phyloP scores from a whole-genome alignment of 2,329 filamentous ascomycete genomes.

The Apiospora phragmitis region DNA sequence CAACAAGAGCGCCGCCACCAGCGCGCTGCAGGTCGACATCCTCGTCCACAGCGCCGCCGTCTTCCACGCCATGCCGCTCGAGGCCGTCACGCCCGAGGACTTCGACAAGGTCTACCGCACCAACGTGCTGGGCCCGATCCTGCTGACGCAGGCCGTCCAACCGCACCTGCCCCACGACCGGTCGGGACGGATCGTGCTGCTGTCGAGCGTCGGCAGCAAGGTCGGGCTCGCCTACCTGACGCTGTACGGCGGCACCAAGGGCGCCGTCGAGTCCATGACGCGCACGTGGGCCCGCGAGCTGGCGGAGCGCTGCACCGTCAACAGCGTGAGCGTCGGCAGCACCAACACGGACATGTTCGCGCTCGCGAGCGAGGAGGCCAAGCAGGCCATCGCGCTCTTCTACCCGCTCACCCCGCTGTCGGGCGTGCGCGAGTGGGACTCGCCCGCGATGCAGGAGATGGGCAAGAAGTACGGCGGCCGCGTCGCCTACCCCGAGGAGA shows the following conservation, averaged over 20 bases:
- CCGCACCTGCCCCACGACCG: conserved; percentile 57
- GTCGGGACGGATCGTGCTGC: conserved; percentile 56
- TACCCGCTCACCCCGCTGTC: conserved; percentile 50
- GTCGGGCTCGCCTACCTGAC: conserved; percentile 46
- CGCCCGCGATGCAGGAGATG: conserved; percentile 30
- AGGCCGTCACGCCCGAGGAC: conserved; percentile 47
- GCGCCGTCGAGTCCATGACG: conserved; percentile 64
- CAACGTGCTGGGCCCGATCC: conserved; percentile 56
- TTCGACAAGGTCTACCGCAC: conserved; percentile 56
- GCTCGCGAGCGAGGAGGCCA: conserved; percentile 51
- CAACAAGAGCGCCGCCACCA: conserved; percentile 40
- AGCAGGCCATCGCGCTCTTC: conserved; percentile 40
- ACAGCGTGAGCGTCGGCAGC: conserved; percentile 57
- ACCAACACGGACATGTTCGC: conserved; percentile 54
- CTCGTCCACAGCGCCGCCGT: conserved; percentile 61
- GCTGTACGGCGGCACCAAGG: conserved; percentile 64
- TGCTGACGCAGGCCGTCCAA: conserved; percentile 55
- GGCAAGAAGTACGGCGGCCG: conserved; percentile 53
- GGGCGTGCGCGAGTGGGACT: conserved; percentile 29
- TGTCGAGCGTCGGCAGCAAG: conserved; percentile 53
- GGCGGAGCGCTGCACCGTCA: conserved; percentile 59
- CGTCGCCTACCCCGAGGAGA: conserved; percentile 63
- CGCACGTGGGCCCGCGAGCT: conserved; percentile 63
- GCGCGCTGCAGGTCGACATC: conserved; percentile 54
- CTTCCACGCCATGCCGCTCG: conserved; percentile 46